Percentiles rank a stretch among this genome's conserved stretches.
phyloP scores from a whole-genome alignment of 805 yeast species.

The Millerozyma miso region DNA sequence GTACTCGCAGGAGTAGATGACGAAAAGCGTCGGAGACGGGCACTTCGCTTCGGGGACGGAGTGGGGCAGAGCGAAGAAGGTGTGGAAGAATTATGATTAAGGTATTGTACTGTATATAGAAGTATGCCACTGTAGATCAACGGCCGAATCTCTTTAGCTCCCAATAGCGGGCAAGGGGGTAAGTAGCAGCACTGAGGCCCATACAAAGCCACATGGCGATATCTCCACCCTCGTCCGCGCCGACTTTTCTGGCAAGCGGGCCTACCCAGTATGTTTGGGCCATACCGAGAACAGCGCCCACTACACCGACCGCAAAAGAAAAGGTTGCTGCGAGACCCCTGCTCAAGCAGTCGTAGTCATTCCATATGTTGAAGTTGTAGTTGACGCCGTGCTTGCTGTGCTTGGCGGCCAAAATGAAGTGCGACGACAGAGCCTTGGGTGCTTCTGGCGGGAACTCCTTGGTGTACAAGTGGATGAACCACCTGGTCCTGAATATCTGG shows the following conservation, averaged over 20 bases:
- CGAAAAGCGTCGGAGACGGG: no score
- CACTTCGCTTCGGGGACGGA: no score
- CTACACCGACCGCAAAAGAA: conserved; percentile 66
- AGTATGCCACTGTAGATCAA: conserved; percentile 2
- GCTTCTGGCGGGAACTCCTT: conserved; percentile 21
- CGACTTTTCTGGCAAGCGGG: conserved; percentile 61
- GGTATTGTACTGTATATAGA: background rate
- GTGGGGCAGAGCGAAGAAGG: no score
- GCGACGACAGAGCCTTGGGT: background rate
- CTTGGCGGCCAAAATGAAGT: conserved; percentile 7
- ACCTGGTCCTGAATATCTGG: conserved; percentile 55
- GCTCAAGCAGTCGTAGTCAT: conserved; percentile 55
- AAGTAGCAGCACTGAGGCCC: conserved; percentile 63
- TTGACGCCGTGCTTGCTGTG: conserved; percentile 37
- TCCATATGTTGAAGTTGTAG: conserved; percentile 76
- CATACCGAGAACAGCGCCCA: conserved; percentile 86
- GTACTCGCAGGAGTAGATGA: no score
- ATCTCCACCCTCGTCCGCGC: conserved; percentile 67
- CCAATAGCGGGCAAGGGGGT: conserved; percentile 60
- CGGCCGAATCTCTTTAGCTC: conserved; percentile 52
- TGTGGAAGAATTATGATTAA: no score
- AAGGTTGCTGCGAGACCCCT: conserved; percentile 66
- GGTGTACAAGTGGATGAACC: conserved; percentile 28
- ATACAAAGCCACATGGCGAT: conserved; percentile 76
- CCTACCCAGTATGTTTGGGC: conserved; percentile 82